Conservation (phyloP, 495 filamentous ascomycete genomes). For the Penicillium silybi region DNA sequence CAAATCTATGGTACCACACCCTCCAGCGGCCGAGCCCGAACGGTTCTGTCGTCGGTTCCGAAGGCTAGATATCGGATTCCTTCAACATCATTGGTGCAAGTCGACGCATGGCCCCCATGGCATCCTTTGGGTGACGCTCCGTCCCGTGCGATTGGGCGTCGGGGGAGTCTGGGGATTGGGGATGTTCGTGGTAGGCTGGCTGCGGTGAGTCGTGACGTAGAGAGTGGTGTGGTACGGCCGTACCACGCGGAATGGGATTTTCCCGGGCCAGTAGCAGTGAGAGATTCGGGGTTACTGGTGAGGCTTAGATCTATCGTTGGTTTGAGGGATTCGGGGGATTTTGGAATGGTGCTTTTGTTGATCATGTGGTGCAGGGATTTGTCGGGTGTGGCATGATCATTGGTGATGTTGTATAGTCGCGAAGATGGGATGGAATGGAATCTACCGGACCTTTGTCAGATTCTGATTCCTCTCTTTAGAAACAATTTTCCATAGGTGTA, state of each 20-base stretch:
- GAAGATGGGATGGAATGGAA: neutral
- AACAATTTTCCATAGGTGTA: neutral
- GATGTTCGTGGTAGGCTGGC: neutral
- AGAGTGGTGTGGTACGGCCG: constrained; percentile 6
- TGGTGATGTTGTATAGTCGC: neutral
- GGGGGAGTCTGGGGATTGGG: neutral
- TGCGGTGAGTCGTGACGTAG: constrained; percentile 2
- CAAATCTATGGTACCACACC: neutral
- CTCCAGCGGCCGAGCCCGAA: neutral
- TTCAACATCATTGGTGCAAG: neutral
- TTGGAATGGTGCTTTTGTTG: neutral
- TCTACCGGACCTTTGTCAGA: neutral
- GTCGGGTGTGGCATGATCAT: constrained; percentile 2
- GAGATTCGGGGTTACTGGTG: neutral
- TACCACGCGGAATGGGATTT: neutral
- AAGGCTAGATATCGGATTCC: neutral
- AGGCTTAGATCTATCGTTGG: neutral
- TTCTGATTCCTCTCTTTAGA: neutral
- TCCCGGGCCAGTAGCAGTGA: neutral
- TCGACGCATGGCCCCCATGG: neutral
- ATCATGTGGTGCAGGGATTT: neutral
- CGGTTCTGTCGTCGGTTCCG: neutral
- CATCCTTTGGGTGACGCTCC: neutral
- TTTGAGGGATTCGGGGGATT: neutral
- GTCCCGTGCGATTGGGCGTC: neutral